phyloP scores from a whole-genome alignment of 106 monocot species.

The Apostasia shenzhenica region DNA sequence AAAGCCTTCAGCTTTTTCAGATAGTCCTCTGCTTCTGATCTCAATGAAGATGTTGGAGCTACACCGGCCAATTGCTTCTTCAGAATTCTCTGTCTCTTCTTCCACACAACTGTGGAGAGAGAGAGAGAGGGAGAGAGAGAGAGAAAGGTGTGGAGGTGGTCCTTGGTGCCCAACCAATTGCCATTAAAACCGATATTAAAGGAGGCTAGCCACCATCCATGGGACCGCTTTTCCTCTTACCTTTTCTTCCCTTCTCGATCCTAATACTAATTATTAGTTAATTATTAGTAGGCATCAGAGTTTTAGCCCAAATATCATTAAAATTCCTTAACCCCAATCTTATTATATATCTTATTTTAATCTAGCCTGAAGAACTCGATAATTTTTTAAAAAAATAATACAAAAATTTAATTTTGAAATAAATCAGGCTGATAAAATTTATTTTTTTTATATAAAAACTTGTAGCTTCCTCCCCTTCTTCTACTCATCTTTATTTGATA shows the following conservation, averaged over 20 bases:
- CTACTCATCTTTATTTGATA: too few species aligned
- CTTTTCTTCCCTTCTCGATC: neutral
- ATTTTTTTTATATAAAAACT: too few species aligned
- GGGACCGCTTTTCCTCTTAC: conserved; percentile 15
- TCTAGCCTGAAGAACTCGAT: too few species aligned
- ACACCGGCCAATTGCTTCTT: neutral
- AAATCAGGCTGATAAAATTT: too few species aligned
- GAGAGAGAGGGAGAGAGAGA: conserved; percentile 8
- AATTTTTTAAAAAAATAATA: too few species aligned
- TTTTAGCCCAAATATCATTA: too few species aligned
- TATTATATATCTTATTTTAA: too few species aligned
- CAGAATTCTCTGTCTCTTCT: neutral
- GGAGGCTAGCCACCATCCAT: conserved; percentile 5
- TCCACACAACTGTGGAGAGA: neutral
- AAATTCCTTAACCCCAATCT: too few species aligned
- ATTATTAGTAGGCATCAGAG: too few species aligned
- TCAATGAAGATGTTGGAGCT: conserved; percentile 2
- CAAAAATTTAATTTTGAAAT: too few species aligned
- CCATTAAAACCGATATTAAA: conserved; percentile 24
- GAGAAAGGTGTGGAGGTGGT: conserved; percentile 20
- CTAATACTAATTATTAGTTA: too few species aligned
- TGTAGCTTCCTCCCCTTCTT: too few species aligned
- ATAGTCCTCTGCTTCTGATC: conserved; percentile 16
- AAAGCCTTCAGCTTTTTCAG: neutral
- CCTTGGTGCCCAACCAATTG: conserved; percentile 31